Conservation (phyloP, 2,329 filamentous ascomycete species). For the Colletotrichum agaves region DNA sequence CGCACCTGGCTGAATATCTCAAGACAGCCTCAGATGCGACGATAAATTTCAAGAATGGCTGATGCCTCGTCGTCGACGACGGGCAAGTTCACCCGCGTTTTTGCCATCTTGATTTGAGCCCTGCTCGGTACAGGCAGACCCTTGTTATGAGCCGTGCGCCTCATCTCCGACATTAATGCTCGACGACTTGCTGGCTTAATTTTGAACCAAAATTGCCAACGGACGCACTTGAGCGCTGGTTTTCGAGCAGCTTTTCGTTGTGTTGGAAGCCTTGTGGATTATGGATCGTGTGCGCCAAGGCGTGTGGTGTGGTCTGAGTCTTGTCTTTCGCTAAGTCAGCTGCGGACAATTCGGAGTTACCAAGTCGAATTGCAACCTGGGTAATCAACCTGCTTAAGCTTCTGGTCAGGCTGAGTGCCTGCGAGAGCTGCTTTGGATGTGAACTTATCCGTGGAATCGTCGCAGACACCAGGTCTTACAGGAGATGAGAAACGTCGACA, state of each 20-base stretch:
- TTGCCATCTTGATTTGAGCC: constrained; percentile 16
- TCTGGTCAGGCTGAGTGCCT: no score
- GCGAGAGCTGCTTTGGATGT: no score
- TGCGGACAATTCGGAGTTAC: neutral
- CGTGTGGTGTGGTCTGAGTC: neutral
- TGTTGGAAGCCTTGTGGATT: neutral
- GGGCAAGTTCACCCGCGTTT: neutral
- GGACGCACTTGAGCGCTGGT: neutral
- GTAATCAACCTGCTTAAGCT: no score
- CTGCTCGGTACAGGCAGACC: constrained; percentile 31
- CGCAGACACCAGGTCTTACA: constrained; percentile 8
- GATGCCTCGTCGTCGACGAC: neutral
- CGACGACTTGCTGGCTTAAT: neutral
- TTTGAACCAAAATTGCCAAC: neutral
- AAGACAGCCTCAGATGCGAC: neutral
- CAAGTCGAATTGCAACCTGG: neutral
- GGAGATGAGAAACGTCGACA: neutral
- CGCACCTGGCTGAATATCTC: neutral
- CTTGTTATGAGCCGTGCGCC: constrained; percentile 42
- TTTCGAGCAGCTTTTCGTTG: neutral
- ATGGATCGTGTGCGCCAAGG: neutral
- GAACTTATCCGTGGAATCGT: neutral
- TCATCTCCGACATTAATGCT: constrained; percentile 53
- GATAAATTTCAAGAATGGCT: neutral
- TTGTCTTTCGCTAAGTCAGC: neutral